A percentile compares a stretch with the other conserved stretches of the same genome.
phyloP scores from a whole-genome alignment of 176 grass and related monocot species.

The Musa acuminata region DNA sequence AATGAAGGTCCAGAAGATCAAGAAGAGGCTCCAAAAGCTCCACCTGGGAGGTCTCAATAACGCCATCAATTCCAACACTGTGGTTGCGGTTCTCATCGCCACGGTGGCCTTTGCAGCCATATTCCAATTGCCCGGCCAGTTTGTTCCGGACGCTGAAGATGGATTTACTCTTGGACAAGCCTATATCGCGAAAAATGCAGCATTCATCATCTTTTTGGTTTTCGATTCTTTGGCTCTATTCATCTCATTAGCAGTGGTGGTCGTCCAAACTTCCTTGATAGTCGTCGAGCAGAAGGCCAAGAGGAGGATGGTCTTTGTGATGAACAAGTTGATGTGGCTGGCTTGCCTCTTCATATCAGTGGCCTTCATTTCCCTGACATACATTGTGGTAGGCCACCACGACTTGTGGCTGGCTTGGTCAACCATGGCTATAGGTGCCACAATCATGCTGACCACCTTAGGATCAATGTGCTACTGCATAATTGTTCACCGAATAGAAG shows the following conservation, averaged over 20 bases:
- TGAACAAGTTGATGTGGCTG: conserved; percentile 10
- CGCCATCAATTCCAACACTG: conserved; percentile 4
- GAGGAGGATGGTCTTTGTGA: conserved; percentile 8
- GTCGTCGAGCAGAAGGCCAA: conserved; percentile 6
- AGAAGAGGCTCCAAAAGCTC: conserved; percentile 2
- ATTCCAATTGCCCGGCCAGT: conserved; percentile 2
- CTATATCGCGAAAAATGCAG: conserved; percentile 3
- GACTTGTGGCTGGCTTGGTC: conserved; percentile 4
- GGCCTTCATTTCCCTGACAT: conserved; percentile 4
- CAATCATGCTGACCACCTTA: conserved; percentile 8
- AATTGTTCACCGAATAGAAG: not conserved
- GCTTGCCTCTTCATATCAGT: conserved; percentile 2
- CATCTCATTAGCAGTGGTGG: conserved; percentile 5
- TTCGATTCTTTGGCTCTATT: conserved; percentile 7
- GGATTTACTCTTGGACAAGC: conserved; percentile 4
- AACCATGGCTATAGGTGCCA: conserved; percentile 3
- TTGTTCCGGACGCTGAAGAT: not conserved
- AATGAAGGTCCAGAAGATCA: conserved; percentile 6
- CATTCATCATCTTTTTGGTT: conserved; percentile 11
- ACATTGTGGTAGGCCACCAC: not conserved
- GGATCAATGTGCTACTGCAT: conserved; percentile 7
- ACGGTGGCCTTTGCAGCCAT: conserved; percentile 9
- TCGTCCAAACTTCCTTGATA: conserved; percentile 8
- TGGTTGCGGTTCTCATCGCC: not conserved
- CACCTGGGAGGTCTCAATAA: conserved; percentile 8